These are phyloP conservation scores for Naegleria lovaniensis DNA, from an alignment of 208 protist species.

Conservation along the genomic window DNA sequence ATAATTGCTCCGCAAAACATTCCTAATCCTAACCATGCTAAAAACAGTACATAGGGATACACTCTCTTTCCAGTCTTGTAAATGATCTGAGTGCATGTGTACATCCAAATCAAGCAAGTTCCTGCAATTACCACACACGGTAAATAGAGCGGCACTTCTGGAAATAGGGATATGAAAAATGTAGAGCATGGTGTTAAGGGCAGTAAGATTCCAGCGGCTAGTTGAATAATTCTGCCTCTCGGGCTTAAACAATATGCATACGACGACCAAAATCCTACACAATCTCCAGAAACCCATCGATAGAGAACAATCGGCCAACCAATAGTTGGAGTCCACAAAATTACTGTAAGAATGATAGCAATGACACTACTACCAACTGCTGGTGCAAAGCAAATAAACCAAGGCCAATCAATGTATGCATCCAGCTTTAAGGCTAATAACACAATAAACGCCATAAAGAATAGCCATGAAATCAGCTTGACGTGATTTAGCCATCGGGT, in stretches of 20 bases:
- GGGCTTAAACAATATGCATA: background rate
- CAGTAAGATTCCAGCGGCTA: background rate
- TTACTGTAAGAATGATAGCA: background rate
- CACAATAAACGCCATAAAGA: background rate
- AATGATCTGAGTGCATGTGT: constrained; percentile 1
- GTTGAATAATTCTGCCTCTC: constrained; percentile 5
- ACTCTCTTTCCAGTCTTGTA: constrained; percentile 1
- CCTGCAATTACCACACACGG: background rate
- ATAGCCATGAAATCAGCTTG: background rate
- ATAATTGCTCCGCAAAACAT: background rate
- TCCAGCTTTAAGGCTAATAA: background rate
- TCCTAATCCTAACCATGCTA: background rate
- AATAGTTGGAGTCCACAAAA: background rate
- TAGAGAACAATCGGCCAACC: background rate
- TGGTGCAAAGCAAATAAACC: background rate
- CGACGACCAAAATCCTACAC: background rate
- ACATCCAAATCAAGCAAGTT: background rate
- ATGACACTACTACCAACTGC: background rate
- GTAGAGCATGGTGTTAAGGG: background rate
- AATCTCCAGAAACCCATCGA: background rate
- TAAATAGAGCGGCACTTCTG: background rate
- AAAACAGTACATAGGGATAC: background rate
- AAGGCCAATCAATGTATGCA: background rate
- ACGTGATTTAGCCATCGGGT: background rate
- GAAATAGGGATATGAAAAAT: background rate